Percentiles rank a stretch among this genome's conserved stretches.
phyloP scores from a whole-genome alignment of 2,329 filamentous ascomycete genomes.

The Ophiocordyceps sinensis region DNA sequence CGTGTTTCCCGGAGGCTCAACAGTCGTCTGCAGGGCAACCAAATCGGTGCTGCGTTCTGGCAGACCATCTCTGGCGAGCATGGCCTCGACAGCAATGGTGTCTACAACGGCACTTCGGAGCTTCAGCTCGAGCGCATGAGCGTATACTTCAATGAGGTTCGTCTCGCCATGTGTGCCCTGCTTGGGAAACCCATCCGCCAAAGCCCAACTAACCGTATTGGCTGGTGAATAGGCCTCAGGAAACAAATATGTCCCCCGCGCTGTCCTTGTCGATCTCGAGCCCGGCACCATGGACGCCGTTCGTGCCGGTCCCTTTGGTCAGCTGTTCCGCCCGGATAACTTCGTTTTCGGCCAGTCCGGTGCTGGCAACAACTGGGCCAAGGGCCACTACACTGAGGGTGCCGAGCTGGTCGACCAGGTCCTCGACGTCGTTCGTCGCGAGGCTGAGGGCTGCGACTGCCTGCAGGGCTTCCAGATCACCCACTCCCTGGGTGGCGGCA shows the following conservation, averaged over 20 bases:
- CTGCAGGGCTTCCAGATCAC: conserved; percentile 99
- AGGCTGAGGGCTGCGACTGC: conserved; percentile 98
- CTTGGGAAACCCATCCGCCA: not conserved
- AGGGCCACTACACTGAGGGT: conserved; percentile 99
- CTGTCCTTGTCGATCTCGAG: conserved; percentile 98
- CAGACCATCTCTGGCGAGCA: conserved; percentile 82
- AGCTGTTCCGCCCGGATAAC: conserved; percentile 99
- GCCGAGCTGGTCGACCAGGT: conserved; percentile 97
- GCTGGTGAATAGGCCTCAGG: conserved; percentile 53
- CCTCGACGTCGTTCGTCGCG: conserved; percentile 93
- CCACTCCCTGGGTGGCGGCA: conserved; percentile 99
- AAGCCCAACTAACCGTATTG: too few relatives aligned
- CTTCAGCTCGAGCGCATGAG: conserved; percentile 99
- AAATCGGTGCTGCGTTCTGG: conserved; percentile 99
- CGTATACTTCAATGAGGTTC: conserved; percentile 85
- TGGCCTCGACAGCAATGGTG: conserved; percentile 91
- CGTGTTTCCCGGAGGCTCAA: conserved; percentile 21
- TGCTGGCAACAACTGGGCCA: conserved; percentile 99
- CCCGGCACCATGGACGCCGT: conserved; percentile 99
- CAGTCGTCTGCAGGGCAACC: conserved; percentile 66
- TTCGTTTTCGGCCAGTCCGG: conserved; percentile 99
- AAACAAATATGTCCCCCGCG: conserved; percentile 99
- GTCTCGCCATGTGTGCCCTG: conserved; percentile 5
- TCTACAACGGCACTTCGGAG: conserved; percentile 98
- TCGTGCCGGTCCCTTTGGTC: conserved; percentile 92